phyloP scores from a whole-genome alignment of 768 basidiomycete species.

The Nidularia sp. region DNA sequence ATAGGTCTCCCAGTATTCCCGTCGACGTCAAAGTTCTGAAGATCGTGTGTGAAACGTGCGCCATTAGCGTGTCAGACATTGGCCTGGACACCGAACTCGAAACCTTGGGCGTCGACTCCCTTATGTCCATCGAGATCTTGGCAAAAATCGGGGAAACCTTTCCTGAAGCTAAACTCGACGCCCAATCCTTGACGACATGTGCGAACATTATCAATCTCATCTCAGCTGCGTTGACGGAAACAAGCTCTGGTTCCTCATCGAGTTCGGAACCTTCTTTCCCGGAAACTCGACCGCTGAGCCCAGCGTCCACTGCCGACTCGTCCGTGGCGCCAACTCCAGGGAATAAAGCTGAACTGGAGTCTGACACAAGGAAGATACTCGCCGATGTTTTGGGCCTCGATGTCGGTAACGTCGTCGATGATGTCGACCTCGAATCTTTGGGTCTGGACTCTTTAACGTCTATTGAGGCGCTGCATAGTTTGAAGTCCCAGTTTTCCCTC shows the following conservation, averaged over 20 bases:
- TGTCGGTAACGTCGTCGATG: slow-evolving; percentile 33
- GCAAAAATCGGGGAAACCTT: slow-evolving; percentile 6
- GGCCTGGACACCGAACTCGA: not conserved
- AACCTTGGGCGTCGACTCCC: slow-evolving; percentile 7
- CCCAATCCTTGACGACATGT: slow-evolving; percentile 1
- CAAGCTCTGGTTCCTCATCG: not conserved
- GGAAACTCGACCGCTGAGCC: no score
- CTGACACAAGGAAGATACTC: slow-evolving; percentile 32
- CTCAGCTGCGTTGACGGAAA: not conserved
- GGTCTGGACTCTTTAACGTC: slow-evolving; percentile 65
- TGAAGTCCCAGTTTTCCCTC: slow-evolving; percentile 36
- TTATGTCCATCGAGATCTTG: slow-evolving; percentile 9
- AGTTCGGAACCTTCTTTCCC: not conserved
- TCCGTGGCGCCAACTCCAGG: not conserved
- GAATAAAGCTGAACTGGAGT: not conserved
- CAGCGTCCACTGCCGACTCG: not conserved
- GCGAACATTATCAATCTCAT: slow-evolving; percentile 4
- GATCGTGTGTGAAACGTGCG: not conserved
- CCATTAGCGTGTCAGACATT: not conserved
- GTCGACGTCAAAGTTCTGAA: not conserved
- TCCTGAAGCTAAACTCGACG: slow-evolving; percentile 2
- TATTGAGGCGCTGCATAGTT: slow-evolving; percentile 52
- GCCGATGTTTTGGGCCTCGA: slow-evolving; percentile 44
- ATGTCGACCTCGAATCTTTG: slow-evolving; percentile 40
- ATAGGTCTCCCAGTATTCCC: not conserved